Evolutionary conservation across 108 stramenopile species (phyloP).

Genomic region (Stephanodiscus triporus): DNA sequence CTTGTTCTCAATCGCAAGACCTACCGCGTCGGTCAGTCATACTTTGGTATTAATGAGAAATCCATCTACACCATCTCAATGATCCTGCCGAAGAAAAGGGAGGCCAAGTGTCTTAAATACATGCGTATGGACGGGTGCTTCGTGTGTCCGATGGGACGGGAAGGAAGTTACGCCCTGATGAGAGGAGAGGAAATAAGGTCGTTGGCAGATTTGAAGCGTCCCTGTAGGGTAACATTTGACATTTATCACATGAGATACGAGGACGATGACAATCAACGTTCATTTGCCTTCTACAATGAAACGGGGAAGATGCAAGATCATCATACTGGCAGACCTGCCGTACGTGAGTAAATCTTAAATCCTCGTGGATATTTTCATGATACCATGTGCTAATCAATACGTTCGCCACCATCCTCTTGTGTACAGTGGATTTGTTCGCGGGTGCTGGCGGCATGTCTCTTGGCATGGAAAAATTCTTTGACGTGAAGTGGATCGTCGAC

Average conservation of each 20-base stretch:
- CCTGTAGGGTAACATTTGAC: constrained; percentile 3
- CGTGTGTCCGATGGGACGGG: constrained; percentile 36
- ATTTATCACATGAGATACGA: constrained; percentile 32
- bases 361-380: too few species aligned
- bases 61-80: constrained; percentile 37
- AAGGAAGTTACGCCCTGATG: constrained; percentile 23
- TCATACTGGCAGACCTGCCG: constrained; percentile 26
- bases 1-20: constrained; percentile 26
- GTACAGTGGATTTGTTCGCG: constrained; percentile 52
- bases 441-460: constrained; percentile 55
- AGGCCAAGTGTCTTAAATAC: constrained; percentile 31
- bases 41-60: constrained; percentile 6
- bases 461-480: constrained; percentile 42
- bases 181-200: constrained; percentile 11
- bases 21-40: constrained; percentile 44
- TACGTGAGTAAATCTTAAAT: constrained; percentile 31
- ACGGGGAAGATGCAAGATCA: constrained; percentile 29
- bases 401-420: neutral
- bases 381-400: neutral
- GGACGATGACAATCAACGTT: constrained; percentile 25
- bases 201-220: constrained; percentile 26
- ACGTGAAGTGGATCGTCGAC: constrained; percentile 53
- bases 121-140: constrained; percentile 29
- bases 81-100: constrained; percentile 14
- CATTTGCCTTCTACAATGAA: constrained; percentile 30